A percentile compares a stretch with the other conserved stretches of the same genome.
Conservation (phyloP, 2,329 filamentous ascomycete species). For the Corynespora cassiicola region DNA sequence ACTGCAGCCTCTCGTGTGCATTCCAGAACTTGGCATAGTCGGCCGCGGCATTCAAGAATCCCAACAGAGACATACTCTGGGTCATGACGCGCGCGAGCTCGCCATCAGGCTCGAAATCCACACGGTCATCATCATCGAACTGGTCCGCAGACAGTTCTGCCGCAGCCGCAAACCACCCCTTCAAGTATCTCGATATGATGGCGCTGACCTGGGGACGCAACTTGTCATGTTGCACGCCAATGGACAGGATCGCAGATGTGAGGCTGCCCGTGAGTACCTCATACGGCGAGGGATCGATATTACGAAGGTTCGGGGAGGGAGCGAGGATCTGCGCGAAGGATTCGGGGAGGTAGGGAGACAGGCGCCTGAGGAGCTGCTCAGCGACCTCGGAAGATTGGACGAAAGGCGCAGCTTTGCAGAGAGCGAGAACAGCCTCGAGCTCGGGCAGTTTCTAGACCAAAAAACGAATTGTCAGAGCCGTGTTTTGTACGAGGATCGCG, state of each 20-base stretch:
- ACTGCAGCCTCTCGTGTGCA: slow-evolving; percentile 71
- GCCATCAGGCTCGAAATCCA: slow-evolving; percentile 55
- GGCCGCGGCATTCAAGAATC: slow-evolving; percentile 85
- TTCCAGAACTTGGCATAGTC: slow-evolving; percentile 83
- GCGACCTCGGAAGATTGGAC: slow-evolving; percentile 76
- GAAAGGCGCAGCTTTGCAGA: slow-evolving; percentile 87
- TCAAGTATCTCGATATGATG: slow-evolving; percentile 74
- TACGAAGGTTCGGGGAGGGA: slow-evolving; percentile 81
- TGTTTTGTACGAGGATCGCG: neutral
- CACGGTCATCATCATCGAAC: slow-evolving; percentile 62
- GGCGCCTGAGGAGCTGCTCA: slow-evolving; percentile 76
- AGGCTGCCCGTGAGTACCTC: slow-evolving; percentile 82
- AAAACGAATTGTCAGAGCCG: slow-evolving; percentile 3
- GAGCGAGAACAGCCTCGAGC: slow-evolving; percentile 86
- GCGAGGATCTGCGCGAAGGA: slow-evolving; percentile 80
- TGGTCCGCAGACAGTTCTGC: slow-evolving; percentile 61
- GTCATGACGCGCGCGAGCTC: slow-evolving; percentile 71
- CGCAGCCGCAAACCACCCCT: slow-evolving; percentile 70
- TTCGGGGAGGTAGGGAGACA: slow-evolving; percentile 85
- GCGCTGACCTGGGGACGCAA: slow-evolving; percentile 71
- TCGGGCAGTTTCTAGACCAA: slow-evolving; percentile 81
- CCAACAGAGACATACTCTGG: slow-evolving; percentile 83
- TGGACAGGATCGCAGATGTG: slow-evolving; percentile 78
- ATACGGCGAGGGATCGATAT: slow-evolving; percentile 86
- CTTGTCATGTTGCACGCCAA: slow-evolving; percentile 75